phyloP scores from a whole-genome alignment of 108 stramenopile genomes.

The Aurantiochytrium sp. region DNA sequence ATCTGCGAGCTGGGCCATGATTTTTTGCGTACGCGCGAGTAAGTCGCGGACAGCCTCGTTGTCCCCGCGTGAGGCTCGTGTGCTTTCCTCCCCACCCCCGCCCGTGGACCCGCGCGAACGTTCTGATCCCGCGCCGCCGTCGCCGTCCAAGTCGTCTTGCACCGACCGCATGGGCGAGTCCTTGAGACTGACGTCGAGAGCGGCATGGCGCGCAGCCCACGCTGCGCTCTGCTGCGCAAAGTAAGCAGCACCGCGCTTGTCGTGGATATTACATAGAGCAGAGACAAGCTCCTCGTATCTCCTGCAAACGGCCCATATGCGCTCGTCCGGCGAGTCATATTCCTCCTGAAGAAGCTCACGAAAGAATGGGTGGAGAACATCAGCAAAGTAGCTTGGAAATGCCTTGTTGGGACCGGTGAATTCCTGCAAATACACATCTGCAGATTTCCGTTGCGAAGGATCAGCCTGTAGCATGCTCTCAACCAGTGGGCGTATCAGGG shows the following conservation, averaged over 20 bases:
- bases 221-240: constrained; percentile 31
- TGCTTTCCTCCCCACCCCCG: no score
- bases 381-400: constrained; percentile 53
- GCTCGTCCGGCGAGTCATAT: constrained; percentile 70
- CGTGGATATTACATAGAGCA: constrained; percentile 63
- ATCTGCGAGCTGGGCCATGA: not conserved
- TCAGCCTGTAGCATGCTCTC: constrained; percentile 76
- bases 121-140: no score
- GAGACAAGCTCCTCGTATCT: constrained; percentile 62
- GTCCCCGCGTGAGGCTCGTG: not conserved
- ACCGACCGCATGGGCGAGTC: not conserved
- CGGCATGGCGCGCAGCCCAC: not conserved
- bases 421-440: constrained; percentile 61
- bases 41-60: not conserved
- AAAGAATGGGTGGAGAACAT: constrained; percentile 56
- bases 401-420: constrained; percentile 25
- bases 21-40: not conserved
- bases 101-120: no score
- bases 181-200: not conserved
- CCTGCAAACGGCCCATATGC: constrained; percentile 69
- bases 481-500: constrained; percentile 66
- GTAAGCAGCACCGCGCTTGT: constrained; percentile 61
- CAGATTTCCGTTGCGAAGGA: constrained; percentile 61
- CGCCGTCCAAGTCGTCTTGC: not conserved
- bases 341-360: constrained; percentile 36